Conservation (phyloP, 345 rosid species). For the Acer negundo region DNA sequence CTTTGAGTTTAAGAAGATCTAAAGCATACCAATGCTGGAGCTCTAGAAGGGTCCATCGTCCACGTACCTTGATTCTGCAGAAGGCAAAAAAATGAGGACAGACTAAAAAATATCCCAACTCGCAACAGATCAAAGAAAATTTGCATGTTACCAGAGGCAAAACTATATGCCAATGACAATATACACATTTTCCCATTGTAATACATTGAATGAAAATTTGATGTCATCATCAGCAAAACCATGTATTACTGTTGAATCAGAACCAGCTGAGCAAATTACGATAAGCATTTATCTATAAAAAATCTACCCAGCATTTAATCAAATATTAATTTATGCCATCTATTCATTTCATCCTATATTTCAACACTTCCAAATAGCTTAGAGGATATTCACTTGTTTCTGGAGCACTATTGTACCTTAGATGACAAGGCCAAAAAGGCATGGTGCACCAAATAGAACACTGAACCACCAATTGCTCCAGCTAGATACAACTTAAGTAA, state of each 20-base stretch:
- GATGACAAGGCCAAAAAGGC: conserved; percentile 48
- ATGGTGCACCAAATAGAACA: conserved; percentile 75
- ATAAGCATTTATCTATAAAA: neutral
- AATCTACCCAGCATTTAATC: neutral
- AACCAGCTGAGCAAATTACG: neutral
- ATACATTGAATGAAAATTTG: neutral
- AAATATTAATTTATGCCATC: neutral
- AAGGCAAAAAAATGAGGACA: conserved; percentile 19
- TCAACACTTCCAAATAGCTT: conserved; percentile 1
- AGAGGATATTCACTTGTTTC: conserved; percentile 6
- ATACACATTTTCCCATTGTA: neutral
- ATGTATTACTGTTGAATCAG: neutral
- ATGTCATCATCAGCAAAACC: conserved; percentile 1
- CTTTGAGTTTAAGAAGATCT: neutral
- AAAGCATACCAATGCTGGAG: conserved; percentile 71
- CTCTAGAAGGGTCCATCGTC: conserved; percentile 59
- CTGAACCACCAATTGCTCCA: conserved; percentile 80
- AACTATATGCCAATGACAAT: neutral
- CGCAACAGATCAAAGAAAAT: neutral
- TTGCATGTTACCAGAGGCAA: neutral
- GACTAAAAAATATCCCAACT: neutral
- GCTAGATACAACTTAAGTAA: conserved; percentile 76
- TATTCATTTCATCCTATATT: conserved; percentile 3
- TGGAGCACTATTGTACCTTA: conserved; percentile 45
- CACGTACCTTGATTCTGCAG: conserved; percentile 52